Evolutionary conservation across 1,284 basidiomycete species (phyloP).

Genomic region (Marasmius fiardii): DNA sequence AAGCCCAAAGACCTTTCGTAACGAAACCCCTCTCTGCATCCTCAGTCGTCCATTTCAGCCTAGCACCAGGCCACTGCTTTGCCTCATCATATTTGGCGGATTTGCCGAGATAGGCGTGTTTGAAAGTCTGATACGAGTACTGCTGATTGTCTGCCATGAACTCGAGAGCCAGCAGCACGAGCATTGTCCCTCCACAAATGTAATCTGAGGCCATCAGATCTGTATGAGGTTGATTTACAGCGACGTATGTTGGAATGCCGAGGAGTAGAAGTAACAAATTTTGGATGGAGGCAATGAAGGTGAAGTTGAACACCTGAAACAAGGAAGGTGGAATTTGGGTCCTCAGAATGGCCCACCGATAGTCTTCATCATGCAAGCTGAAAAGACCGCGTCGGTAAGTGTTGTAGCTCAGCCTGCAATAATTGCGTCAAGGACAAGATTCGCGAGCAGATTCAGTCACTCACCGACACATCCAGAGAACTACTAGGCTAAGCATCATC

Average conservation of each 20-base stretch:
- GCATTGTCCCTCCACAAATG: constrained; percentile 54
- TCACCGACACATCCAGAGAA: constrained; percentile 66
- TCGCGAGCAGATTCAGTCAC: constrained; percentile 19
- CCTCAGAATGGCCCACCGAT: constrained; percentile 84
- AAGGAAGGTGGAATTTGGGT: constrained; percentile 60
- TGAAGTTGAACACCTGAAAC: constrained; percentile 80
- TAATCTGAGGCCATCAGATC: constrained; percentile 63
- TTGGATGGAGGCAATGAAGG: constrained; percentile 78
- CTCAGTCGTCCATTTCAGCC: constrained; percentile 57
- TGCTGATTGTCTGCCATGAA: constrained; percentile 91
- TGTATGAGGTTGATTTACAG: constrained; percentile 51
- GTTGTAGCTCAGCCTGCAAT: constrained; percentile 72
- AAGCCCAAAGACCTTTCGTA: constrained; percentile 83
- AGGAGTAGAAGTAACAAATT: constrained; percentile 81
- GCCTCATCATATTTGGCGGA: constrained; percentile 35
- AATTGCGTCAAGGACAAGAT: constrained; percentile 3
- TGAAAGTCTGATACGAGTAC: constrained; percentile 80
- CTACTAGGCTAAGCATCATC: constrained; percentile 67
- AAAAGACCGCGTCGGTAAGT: constrained; percentile 85
- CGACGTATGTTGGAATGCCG: constrained; percentile 56
- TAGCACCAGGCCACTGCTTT: constrained; percentile 65
- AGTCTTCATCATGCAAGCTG: constrained; percentile 80
- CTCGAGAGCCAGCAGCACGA: constrained; percentile 65
- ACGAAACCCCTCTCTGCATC: constrained; percentile 83
- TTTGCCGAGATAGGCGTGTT: constrained; percentile 47